A percentile compares a stretch with the other conserved stretches of the same genome.
These are phyloP conservation scores for Diaporthe sp. DNA, from an alignment of 2,329 filamentous ascomycete genomes.

Conservation along the genomic window DNA sequence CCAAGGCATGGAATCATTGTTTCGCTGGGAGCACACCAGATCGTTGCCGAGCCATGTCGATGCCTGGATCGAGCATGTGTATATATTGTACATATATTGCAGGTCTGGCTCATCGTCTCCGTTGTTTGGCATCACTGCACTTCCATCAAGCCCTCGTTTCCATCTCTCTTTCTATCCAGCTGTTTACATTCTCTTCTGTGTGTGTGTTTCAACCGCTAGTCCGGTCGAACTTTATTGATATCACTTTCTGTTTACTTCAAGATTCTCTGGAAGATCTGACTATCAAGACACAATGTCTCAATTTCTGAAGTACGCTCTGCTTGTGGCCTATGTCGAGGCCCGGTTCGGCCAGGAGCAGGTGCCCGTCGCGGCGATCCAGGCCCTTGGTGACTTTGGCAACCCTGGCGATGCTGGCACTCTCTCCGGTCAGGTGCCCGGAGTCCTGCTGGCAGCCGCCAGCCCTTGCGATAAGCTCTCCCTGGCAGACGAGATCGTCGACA, in stretches of 20 bases:
- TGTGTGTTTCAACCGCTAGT: constrained; percentile 35
- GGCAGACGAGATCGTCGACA: constrained; percentile 74
- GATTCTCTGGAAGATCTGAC: constrained; percentile 28
- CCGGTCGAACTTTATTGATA: constrained; percentile 29
- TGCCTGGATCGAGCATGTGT: constrained; percentile 27
- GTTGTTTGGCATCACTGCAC: not conserved
- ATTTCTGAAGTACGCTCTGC: constrained; percentile 52
- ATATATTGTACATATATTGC: constrained; percentile 12
- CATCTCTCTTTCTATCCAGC: constrained; percentile 10
- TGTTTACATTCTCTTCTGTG: constrained; percentile 37
- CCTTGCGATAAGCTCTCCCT: constrained; percentile 75
- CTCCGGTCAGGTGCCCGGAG: constrained; percentile 70
- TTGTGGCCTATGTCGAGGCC: constrained; percentile 59
- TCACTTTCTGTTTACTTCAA: constrained; percentile 4
- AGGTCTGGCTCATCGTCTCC: not conserved
- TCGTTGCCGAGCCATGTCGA: not conserved
- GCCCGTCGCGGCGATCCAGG: constrained; percentile 67
- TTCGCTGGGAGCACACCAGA: constrained; percentile 1
- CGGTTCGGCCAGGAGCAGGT: constrained; percentile 75
- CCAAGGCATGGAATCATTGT: not conserved
- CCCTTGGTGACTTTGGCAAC: constrained; percentile 66
- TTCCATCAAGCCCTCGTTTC: constrained; percentile 9
- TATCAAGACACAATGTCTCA: constrained; percentile 30
- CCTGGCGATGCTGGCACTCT: constrained; percentile 74
- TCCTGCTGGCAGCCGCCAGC: constrained; percentile 74